phyloP scores from a whole-genome alignment of 768 basidiomycete species.

The Cystofilobasidium capitatum region DNA sequence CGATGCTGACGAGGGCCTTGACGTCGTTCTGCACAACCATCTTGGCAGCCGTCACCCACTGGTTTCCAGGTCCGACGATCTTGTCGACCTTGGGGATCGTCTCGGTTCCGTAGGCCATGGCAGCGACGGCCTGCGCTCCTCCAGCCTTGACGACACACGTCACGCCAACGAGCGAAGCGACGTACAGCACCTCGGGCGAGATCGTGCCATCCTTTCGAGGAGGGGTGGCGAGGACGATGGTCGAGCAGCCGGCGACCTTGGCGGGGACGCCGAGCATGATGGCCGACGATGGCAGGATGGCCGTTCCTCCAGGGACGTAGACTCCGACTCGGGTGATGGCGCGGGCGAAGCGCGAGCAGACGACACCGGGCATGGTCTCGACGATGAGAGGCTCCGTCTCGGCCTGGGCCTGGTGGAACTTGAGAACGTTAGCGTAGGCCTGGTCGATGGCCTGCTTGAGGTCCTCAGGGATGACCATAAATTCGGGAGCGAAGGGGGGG shows the following conservation, averaged over 20 bases:
- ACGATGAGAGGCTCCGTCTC: constrained; percentile 54
- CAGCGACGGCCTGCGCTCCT: constrained; percentile 90
- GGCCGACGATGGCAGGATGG: constrained; percentile 88
- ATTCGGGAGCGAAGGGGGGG: constrained; percentile 65
- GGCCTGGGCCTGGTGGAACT: constrained; percentile 53
- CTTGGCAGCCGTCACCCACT: constrained; percentile 99
- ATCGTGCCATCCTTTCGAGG: constrained; percentile 84
- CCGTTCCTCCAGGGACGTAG: constrained; percentile 96
- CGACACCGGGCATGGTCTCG: constrained; percentile 96
- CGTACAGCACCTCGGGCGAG: constrained; percentile 95
- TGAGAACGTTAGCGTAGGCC: constrained; percentile 78
- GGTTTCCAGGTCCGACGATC: constrained; percentile 97
- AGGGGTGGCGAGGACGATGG: constrained; percentile 92
- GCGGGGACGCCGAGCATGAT: constrained; percentile 97
- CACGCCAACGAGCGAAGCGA: constrained; percentile 81
- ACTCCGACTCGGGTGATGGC: constrained; percentile 93
- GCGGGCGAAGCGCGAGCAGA: constrained; percentile 86
- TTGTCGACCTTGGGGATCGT: constrained; percentile 97
- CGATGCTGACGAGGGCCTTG: constrained; percentile 88
- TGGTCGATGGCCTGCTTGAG: constrained; percentile 75
- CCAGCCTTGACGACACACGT: constrained; percentile 87
- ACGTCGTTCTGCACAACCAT: constrained; percentile 99
- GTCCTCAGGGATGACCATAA: constrained; percentile 48
- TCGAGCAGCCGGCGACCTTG: constrained; percentile 87
- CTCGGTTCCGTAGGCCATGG: constrained; percentile 91